phyloP scores from a whole-genome alignment of 257 asterid species.

The Solanum habrochaites region DNA sequence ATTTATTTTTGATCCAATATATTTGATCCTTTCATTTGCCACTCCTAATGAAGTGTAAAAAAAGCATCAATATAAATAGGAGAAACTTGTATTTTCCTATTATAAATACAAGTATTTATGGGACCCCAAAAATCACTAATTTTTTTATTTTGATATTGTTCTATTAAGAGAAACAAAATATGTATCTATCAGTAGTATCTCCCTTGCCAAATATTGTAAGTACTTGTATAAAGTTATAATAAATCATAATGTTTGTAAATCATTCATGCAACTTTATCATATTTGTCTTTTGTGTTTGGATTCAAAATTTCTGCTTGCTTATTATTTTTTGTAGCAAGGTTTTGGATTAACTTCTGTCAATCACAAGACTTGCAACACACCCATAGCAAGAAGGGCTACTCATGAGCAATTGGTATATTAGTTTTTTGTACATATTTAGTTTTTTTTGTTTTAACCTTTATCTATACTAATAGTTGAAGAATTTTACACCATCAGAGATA shows the following conservation, averaged over 20 bases:
- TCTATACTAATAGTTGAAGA: not conserved
- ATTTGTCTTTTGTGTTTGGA: no score
- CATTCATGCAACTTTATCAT: not conserved
- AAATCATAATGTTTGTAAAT: no score
- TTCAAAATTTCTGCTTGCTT: not conserved
- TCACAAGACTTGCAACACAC: not conserved
- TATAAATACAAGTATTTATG: not conserved
- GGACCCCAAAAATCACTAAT: not conserved
- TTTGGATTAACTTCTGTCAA: not conserved
- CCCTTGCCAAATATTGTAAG: not conserved
- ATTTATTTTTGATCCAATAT: no score
- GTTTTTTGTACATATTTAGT: no score
- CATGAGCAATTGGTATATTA: not conserved
- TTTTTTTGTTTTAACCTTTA: no score
- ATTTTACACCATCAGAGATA: not conserved
- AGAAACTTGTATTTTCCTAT: no score
- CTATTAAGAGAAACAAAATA: not conserved
- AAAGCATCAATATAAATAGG: no score
- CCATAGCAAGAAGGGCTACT: not conserved
- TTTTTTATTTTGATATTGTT: not conserved
- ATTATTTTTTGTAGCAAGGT: not conserved
- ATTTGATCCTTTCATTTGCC: fast-evolving
- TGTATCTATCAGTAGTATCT: not conserved
- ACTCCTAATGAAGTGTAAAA: no score
- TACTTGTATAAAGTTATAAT: not conserved